Conservation (phyloP, 129 eudicot species). For the Pulicaria dysenterica region DNA sequence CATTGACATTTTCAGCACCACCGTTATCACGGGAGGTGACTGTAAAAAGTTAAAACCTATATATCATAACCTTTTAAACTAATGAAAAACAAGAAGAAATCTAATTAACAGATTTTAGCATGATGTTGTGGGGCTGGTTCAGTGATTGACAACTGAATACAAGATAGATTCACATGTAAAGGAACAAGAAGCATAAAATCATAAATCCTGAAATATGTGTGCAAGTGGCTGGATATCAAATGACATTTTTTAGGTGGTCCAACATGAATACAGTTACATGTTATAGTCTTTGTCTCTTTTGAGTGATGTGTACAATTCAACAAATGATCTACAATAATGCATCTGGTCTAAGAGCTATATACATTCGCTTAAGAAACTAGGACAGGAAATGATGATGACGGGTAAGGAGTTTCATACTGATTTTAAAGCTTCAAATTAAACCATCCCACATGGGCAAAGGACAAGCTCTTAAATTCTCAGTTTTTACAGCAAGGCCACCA, state of each 20-base stretch:
- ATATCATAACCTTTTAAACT: not conserved
- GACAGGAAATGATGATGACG: not conserved
- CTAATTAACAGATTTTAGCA: not conserved
- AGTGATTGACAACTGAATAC: slow-evolving; percentile 30
- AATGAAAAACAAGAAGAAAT: not conserved
- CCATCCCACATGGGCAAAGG: not conserved
- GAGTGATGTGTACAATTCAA: slow-evolving; percentile 27
- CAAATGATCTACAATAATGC: slow-evolving; percentile 25
- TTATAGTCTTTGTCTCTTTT: slow-evolving; percentile 30
- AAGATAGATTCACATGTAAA: slow-evolving; percentile 31
- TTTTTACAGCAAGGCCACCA: slow-evolving; percentile 1
- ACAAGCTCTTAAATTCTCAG: slow-evolving; percentile 6
- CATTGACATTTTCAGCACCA: slow-evolving; percentile 74
- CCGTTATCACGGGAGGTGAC: slow-evolving; percentile 69
- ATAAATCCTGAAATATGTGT: slow-evolving; percentile 29
- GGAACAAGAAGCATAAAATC: slow-evolving; percentile 35
- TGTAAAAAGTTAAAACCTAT: slow-evolving; percentile 29
- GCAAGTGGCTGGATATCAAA: slow-evolving; percentile 31
- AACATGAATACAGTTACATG: slow-evolving; percentile 20
- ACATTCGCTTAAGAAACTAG: not conserved
- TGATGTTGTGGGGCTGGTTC: slow-evolving; percentile 23
- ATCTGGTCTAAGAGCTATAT: slow-evolving; percentile 15
- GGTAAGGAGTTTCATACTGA: too few species aligned
- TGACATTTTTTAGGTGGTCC: slow-evolving; percentile 31
- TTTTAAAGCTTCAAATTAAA: too few species aligned